A percentile compares a stretch with the other conserved stretches of the same genome.
These are phyloP conservation scores for Penicillium sp. DNA, from an alignment of 2,329 filamentous ascomycete genomes.

Conservation along the genomic window DNA sequence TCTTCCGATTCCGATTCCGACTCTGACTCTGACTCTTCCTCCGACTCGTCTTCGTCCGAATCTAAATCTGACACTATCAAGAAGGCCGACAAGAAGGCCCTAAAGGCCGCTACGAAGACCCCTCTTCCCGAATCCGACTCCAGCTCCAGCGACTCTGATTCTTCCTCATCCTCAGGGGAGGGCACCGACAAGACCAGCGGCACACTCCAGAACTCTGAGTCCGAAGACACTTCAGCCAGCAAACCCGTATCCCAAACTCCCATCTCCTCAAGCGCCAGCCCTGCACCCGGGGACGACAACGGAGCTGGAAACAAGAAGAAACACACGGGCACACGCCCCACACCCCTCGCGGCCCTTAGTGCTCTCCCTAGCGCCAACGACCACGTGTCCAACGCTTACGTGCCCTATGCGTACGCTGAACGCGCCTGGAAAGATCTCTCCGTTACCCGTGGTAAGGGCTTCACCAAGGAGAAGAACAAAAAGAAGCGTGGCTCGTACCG, in stretches of 20 bases:
- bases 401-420: constrained; percentile 85
- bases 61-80: constrained; percentile 30
- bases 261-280: no score
- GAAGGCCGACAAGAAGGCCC: constrained; percentile 31
- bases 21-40: constrained; percentile 27
- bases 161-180: constrained; percentile 33
- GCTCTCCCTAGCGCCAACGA: constrained; percentile 68
- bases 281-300: not conserved
- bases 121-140: constrained; percentile 42
- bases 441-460: constrained; percentile 91
- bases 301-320: constrained; percentile 42
- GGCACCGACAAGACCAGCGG: constrained; percentile 38
- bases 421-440: constrained; percentile 86
- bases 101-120: constrained; percentile 43
- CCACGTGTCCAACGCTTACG: constrained; percentile 80
- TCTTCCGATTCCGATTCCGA: constrained; percentile 38
- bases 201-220: constrained; percentile 36
- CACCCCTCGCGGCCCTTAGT: constrained; percentile 80
- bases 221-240: constrained; percentile 32
- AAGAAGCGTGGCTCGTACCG: constrained; percentile 90
- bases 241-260: not conserved
- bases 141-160: constrained; percentile 30
- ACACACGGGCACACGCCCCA: constrained; percentile 59
- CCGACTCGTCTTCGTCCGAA: constrained; percentile 34
- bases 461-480: constrained; percentile 99